Base-by-base conservation (phyloP, 805 yeast genomes). In the Barnettozyma pratensis region DNA sequence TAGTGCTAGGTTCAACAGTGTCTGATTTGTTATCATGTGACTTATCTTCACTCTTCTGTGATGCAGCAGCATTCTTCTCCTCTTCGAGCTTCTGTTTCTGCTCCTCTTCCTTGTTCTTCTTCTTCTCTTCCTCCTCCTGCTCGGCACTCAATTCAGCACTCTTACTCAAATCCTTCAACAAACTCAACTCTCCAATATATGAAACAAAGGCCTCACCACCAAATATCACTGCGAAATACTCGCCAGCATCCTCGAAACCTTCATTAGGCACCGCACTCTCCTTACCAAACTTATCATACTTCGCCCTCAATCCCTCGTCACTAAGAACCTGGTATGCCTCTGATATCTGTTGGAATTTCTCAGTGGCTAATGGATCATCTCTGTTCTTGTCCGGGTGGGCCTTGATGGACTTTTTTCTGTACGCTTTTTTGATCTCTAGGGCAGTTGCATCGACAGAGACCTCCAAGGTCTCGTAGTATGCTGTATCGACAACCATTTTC, bases 131-230 rank as follows among this genome's bases (percentile, higher is more conserved):
- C 44, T 74, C 71, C 34, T 75, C 77, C 36, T 72, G 80, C 46
- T 70, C 74, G 43, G 74, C 73, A 36, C 69, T 71, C 48, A 78
- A 60, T 49, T 78, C 81, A 51, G 77, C 76, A 42, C 78, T 70
- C 63, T 84, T 82, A 38, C 85, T 77, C 62, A 94, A 69, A 57
- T 90, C 95, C 58, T 80, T 81, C 61, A 94, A 66, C 63, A 91
- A 73, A 30, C 90, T 79, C 52, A 90, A 69, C 63, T 94, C 96
- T 5, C 99, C 99, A 58, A 92, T 87, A 75, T 90, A 84, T 43
- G 84, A 83, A 34, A 73, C 77, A 66, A 91, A 90, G 2, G 94
- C 95, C 48, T 86, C 96, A 43, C 97, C 97, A 41, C 97, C 97
- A 66, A 90, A 83, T 50, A 84, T 83, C 70, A 75, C 75, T 4